Conservation (phyloP, 2,329 filamentous ascomycete genomes). For the Fusarium kyushuense region DNA sequence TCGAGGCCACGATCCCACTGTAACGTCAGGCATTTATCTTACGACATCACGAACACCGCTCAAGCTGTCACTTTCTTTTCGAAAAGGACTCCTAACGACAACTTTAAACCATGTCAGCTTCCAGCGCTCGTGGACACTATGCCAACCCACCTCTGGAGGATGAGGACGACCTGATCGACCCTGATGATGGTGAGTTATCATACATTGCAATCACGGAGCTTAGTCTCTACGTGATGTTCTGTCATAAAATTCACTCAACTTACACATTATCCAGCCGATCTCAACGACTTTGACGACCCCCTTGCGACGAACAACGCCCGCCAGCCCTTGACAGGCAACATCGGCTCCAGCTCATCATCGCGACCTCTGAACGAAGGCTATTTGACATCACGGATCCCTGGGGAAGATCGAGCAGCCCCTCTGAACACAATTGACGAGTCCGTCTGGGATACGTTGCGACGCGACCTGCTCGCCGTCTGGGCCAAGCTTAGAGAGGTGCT, state of each 20-base stretch:
- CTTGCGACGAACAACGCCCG: constrained; percentile 76
- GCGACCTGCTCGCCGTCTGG: constrained; percentile 94
- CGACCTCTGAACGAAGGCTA: constrained; percentile 78
- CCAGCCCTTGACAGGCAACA: constrained; percentile 86
- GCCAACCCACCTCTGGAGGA: constrained; percentile 71
- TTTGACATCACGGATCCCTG: constrained; percentile 88
- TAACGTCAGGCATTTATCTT: neutral
- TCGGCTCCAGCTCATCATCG: constrained; percentile 71
- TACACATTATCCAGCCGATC: constrained; percentile 70
- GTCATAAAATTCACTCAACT: constrained; percentile 16
- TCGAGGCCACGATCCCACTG: constrained; percentile 8
- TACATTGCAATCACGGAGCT: neutral
- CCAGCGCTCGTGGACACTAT: constrained; percentile 67
- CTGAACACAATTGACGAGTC: constrained; percentile 96
- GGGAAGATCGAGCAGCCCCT: constrained; percentile 90
- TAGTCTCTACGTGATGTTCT: neutral
- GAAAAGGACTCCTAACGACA: neutral
- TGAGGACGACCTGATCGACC: constrained; percentile 78
- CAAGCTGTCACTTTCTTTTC: neutral
- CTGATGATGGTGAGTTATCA: constrained; percentile 74
- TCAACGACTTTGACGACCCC: constrained; percentile 94
- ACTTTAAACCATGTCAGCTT: constrained; percentile 58
- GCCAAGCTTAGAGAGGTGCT: constrained; percentile 98
- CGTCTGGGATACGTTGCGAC: constrained; percentile 96
- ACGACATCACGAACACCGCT: neutral